A percentile compares a stretch with the other conserved stretches of the same genome.
phyloP scores from a whole-genome alignment of 2,329 filamentous ascomycete species.

The Diplodia intermedia region DNA sequence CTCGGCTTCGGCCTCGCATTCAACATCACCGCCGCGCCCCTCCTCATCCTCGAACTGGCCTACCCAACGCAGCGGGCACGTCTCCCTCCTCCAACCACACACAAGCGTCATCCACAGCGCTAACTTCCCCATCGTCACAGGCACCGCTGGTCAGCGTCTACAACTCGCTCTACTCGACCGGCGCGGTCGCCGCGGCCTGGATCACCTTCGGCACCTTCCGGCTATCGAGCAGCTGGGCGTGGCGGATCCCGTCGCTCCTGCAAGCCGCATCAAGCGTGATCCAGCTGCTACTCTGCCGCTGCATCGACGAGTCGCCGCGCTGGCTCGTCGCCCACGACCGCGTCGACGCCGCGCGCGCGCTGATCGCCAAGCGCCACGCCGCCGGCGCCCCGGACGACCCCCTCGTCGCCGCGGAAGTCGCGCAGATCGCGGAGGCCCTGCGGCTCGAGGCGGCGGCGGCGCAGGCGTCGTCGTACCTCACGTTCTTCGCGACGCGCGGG shows the following conservation, averaged over 20 bases:
- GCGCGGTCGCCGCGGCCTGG: constrained; percentile 51
- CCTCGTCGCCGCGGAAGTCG: constrained; percentile 57
- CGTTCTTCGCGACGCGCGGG: constrained; percentile 56
- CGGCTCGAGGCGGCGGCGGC: constrained; percentile 58
- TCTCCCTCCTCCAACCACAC: no score
- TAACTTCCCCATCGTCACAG: no score
- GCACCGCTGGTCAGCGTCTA: not conserved
- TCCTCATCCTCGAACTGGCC: constrained; percentile 47
- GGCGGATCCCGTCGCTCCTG: constrained; percentile 40
- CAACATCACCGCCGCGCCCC: constrained; percentile 43
- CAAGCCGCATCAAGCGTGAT: constrained; percentile 36
- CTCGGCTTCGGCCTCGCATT: constrained; percentile 46
- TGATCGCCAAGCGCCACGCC: constrained; percentile 61
- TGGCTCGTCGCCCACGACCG: constrained; percentile 57
- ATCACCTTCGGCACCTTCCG: constrained; percentile 54
- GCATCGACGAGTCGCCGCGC: constrained; percentile 63
- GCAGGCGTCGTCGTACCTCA: constrained; percentile 52
- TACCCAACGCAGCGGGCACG: constrained; percentile 42
- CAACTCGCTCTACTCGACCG: constrained; percentile 34
- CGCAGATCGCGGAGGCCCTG: constrained; percentile 60
- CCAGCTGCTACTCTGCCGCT: constrained; percentile 49
- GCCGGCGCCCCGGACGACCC: constrained; percentile 54
- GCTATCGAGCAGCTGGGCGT: constrained; percentile 52
- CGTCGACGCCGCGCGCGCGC: constrained; percentile 56
- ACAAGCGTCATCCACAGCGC: no score